phyloP scores from a whole-genome alignment of 805 yeast species.

The Pichia membranifaciens region DNA sequence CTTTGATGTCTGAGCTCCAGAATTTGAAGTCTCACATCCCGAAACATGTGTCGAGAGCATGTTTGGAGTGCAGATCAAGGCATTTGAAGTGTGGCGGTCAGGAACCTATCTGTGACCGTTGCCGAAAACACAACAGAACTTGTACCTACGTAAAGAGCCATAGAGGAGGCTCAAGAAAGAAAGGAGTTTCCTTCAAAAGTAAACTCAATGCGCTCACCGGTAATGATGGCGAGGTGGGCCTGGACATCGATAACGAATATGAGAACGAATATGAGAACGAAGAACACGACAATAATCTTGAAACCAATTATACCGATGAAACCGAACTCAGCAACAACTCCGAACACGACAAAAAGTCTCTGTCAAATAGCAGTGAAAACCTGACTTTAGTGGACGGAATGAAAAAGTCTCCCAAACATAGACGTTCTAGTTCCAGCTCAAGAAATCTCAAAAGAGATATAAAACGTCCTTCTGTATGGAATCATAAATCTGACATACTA shows the following conservation, averaged over 20 bases:
- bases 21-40: not conserved
- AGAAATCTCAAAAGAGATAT: not conserved
- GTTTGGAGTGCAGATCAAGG: slow-evolving; percentile 45
- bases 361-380: not conserved
- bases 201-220: slow-evolving; percentile 5
- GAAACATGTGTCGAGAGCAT: slow-evolving; percentile 42
- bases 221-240: not conserved
- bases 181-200: slow-evolving; percentile 35
- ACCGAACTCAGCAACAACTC: not conserved
- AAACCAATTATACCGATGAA: not conserved
- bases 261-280: not conserved
- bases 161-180: slow-evolving; percentile 49
- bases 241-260: not conserved
- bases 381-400: not conserved
- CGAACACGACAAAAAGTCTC: not conserved
- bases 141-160: slow-evolving; percentile 48
- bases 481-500: slow-evolving; percentile 15
- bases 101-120: slow-evolving; percentile 40
- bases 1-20: not conserved
- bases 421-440: too few species aligned
- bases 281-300: not conserved
- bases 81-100: slow-evolving; percentile 48
- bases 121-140: slow-evolving; percentile 30
- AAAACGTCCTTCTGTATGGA: not conserved
- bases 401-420: not conserved